phyloP scores from a whole-genome alignment of 2,329 filamentous ascomycete species.

The Cercospora berteroae region DNA sequence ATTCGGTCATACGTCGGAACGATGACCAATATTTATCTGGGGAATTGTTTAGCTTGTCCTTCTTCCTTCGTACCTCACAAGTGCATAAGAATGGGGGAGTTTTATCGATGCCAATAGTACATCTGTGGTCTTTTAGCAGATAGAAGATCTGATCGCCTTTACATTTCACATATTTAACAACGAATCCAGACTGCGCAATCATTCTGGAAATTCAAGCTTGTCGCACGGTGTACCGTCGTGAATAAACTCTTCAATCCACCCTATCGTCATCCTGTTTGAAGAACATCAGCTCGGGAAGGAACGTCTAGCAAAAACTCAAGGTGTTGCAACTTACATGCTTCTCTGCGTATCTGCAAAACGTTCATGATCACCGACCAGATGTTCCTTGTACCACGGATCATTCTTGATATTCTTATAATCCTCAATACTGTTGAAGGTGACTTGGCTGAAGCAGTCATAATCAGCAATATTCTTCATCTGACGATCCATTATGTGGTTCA shows the following conservation, averaged over 20 bases:
- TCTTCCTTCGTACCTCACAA: background rate
- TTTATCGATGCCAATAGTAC: background rate
- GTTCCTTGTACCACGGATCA: conserved; percentile 51
- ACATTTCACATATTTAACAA: background rate
- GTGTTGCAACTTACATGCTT: conserved; percentile 36
- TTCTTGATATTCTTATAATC: conserved; percentile 51
- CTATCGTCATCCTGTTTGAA: conserved; percentile 47
- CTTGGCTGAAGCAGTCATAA: conserved; percentile 53
- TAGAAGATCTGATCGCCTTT: background rate
- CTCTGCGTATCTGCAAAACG: conserved; percentile 52
- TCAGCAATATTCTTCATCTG: conserved; percentile 53
- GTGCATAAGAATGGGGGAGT: background rate
- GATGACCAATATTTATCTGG: background rate
- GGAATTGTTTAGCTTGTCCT: background rate
- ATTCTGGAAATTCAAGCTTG: background rate
- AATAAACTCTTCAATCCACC: conserved; percentile 48
- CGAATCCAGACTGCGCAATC: background rate
- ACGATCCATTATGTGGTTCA: conserved; percentile 45
- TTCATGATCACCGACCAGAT: conserved; percentile 48
- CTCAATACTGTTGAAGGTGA: conserved; percentile 47
- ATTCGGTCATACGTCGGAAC: background rate
- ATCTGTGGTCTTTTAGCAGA: background rate
- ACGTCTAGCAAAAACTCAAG: background rate
- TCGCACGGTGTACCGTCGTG: conserved; percentile 35
- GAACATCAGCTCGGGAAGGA: background rate